Evolutionary conservation across 1,284 basidiomycete genomes (phyloP).

Genomic region (Apiotrichum laibachii): DNA sequence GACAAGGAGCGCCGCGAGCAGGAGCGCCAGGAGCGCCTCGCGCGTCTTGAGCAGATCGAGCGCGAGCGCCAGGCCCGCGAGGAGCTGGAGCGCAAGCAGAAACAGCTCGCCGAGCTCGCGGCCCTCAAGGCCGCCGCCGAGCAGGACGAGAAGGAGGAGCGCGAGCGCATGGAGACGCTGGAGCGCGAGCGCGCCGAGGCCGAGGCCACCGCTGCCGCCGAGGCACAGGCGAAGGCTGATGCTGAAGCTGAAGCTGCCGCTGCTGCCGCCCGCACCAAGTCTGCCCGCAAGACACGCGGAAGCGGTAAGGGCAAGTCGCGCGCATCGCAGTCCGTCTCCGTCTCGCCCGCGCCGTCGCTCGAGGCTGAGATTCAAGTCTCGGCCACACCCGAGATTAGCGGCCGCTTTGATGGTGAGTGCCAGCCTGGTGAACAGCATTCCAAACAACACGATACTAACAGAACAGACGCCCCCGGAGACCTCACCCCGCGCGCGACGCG

Average conservation of each 20-base stretch:
- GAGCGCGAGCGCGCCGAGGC: neutral
- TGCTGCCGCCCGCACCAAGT: neutral
- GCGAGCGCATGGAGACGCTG: neutral
- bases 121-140: no score
- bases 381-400: conserved; percentile 2
- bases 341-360: neutral
- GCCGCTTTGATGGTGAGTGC: conserved; percentile 14
- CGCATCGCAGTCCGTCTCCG: neutral
- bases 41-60: neutral
- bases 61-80: neutral
- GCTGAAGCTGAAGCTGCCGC: no score
- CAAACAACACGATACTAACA: neutral
- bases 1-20: neutral
- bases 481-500: conserved; percentile 1
- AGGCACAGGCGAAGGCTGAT: neutral
- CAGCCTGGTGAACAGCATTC: no score
- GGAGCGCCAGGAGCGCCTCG: neutral
- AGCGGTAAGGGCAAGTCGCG: neutral
- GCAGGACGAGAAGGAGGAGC: neutral
- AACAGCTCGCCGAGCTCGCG: neutral
- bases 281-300: neutral
- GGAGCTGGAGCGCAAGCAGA: neutral
- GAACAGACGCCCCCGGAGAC: conserved; percentile 15
- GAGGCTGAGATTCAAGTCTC: no score
- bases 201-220: neutral